phyloP scores from a whole-genome alignment of 768 basidiomycete genomes.

The Suillus placidus region DNA sequence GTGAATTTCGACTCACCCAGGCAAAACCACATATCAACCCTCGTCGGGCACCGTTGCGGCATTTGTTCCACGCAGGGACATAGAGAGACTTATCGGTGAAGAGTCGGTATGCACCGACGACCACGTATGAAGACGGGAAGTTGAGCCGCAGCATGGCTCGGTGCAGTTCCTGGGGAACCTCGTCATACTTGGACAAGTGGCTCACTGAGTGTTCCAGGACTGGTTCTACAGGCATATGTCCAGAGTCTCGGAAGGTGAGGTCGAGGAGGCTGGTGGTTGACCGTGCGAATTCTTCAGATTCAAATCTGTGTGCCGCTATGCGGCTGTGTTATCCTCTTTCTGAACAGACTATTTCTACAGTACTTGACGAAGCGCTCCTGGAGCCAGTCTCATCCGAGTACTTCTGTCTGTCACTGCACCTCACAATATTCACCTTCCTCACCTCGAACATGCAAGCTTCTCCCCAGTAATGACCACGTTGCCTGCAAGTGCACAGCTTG shows the following conservation, averaged over 20 bases:
- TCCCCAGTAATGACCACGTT: too few relatives aligned
- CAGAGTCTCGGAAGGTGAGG: not conserved
- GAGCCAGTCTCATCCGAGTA: too few relatives aligned
- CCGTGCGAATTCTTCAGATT: too few relatives aligned
- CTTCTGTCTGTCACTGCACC: too few relatives aligned
- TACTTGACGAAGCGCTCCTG: too few relatives aligned
- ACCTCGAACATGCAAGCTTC: too few relatives aligned
- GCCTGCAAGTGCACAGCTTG: too few relatives aligned
- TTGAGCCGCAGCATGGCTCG: slow-evolving; percentile 64
- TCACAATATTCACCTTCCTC: too few relatives aligned
- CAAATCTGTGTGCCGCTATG: too few relatives aligned
- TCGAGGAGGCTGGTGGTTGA: not conserved
- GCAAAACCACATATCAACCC: slow-evolving; percentile 68
- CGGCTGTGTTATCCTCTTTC: too few relatives aligned
- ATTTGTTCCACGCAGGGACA: slow-evolving; percentile 83
- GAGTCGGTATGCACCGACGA: slow-evolving; percentile 84
- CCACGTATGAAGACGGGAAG: slow-evolving; percentile 80
- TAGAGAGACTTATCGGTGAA: slow-evolving; percentile 72
- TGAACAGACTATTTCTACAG: too few relatives aligned
- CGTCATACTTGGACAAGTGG: slow-evolving; percentile 12
- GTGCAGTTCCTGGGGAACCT: slow-evolving; percentile 50
- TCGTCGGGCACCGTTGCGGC: slow-evolving; percentile 71
- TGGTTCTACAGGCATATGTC: slow-evolving; percentile 6
- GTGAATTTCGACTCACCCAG: slow-evolving; percentile 54
- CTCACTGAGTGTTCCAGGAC: not conserved